A percentile compares a stretch with the other conserved stretches of the same genome.
Evolutionary conservation across 129 eudicot genomes (phyloP).

Genomic region (Flaveria sonorensis): DNA sequence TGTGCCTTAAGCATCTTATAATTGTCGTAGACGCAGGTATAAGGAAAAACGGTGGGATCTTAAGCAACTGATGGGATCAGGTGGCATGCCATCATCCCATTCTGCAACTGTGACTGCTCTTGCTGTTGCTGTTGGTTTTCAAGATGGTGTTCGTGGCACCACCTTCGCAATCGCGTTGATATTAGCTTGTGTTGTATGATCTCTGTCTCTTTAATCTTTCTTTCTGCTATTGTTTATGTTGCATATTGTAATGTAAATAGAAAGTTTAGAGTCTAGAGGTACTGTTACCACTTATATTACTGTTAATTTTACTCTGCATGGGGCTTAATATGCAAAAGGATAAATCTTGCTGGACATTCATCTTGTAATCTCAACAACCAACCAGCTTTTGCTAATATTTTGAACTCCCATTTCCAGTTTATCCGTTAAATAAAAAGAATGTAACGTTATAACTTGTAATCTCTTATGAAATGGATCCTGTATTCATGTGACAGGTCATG

Average conservation of each 20-base stretch:
- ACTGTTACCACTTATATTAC: not conserved
- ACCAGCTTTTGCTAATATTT: not conserved
- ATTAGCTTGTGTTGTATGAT: slow-evolving; percentile 79
- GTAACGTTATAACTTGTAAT: not conserved
- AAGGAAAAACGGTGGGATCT: slow-evolving; percentile 87
- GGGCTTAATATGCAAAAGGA: not conserved
- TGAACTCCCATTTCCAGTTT: slow-evolving; percentile 3
- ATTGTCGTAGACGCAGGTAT: slow-evolving; percentile 75
- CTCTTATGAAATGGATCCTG: slow-evolving; percentile 7
- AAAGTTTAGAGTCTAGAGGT: slow-evolving; percentile 1
- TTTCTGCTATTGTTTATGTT: not conserved
- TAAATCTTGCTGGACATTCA: not conserved
- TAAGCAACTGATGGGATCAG: slow-evolving; percentile 87
- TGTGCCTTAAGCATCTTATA: slow-evolving; percentile 51
- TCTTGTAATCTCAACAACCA: not conserved
- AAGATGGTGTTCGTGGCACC: slow-evolving; percentile 75
- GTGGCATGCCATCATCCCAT: slow-evolving; percentile 99
- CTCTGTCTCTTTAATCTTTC: slow-evolving; percentile 11
- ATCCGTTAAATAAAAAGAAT: not conserved
- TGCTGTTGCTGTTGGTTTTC: slow-evolving; percentile 78
- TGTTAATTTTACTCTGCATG: slow-evolving; percentile 3
- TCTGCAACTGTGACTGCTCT: slow-evolving; percentile 95
- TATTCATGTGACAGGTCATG: slow-evolving; percentile 69
- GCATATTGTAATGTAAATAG: too few relatives aligned
- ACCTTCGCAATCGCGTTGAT: slow-evolving; percentile 64